These are phyloP conservation scores for Begonia loranthoides DNA, from an alignment of 306 rosid species.

Conservation along the genomic window DNA sequence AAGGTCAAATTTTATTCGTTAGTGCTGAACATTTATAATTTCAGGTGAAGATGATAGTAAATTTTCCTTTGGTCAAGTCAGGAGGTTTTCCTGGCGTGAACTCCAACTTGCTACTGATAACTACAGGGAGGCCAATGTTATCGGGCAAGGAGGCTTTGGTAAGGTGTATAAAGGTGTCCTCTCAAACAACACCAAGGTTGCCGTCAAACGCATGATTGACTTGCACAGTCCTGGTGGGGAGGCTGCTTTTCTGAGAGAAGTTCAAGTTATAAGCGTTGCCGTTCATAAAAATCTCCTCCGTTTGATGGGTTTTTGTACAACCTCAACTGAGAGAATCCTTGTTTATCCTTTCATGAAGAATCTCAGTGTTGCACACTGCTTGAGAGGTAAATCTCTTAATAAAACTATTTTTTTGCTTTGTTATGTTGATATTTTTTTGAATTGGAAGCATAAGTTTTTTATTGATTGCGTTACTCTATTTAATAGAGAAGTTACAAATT, in stretches of 20 bases:
- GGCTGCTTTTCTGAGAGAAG: conserved; percentile 91
- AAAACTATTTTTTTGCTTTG: not conserved
- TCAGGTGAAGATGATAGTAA: conserved; percentile 75
- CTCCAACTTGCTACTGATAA: conserved; percentile 70
- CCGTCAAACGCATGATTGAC: conserved; percentile 75
- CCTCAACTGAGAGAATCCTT: conserved; percentile 74
- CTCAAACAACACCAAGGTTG: conserved; percentile 51
- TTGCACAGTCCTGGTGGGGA: conserved; percentile 82
- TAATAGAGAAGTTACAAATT: too few relatives aligned
- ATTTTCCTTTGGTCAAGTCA: conserved; percentile 49
- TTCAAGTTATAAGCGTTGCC: conserved; percentile 75
- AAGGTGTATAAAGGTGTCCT: conserved; percentile 87
- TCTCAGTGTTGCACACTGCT: conserved; percentile 70
- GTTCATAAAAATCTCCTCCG: conserved; percentile 79
- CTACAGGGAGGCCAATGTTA: conserved; percentile 63
- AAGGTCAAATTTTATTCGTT: not conserved
- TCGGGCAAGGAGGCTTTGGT: conserved; percentile 97
- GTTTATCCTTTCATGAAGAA: conserved; percentile 96
- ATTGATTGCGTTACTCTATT: not conserved
- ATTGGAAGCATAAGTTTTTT: too few relatives aligned
- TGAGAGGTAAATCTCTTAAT: conserved; percentile 49
- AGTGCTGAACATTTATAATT: conserved; percentile 3
- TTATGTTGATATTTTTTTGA: not conserved
- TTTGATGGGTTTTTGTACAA: conserved; percentile 71
- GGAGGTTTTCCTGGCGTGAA: conserved; percentile 83